Evolutionary conservation across 2,329 filamentous ascomycete species (phyloP).

Genomic region (Exophiala dermatitidis): DNA sequence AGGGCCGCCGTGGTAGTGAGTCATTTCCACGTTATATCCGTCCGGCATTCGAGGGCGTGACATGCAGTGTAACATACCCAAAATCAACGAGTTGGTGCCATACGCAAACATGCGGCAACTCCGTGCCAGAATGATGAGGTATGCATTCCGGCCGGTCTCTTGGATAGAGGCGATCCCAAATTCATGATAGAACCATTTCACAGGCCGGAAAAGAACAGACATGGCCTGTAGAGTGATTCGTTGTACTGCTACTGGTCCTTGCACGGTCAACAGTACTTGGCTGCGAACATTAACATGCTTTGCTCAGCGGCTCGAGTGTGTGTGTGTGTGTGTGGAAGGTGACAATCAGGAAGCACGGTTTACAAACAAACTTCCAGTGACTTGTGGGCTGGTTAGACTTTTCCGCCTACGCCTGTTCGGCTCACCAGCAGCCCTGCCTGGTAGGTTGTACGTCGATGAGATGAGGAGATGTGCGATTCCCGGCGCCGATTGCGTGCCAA

Average conservation of each 20-base stretch:
- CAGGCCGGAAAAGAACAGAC: conserved; percentile 8
- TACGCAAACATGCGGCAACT: conserved; percentile 29
- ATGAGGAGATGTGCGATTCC: too few relatives aligned
- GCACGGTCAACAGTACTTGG: too few relatives aligned
- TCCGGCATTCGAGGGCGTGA: neutral
- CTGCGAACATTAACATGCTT: too few relatives aligned
- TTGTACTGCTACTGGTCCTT: neutral
- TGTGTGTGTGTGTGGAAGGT: too few relatives aligned
- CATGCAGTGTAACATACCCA: conserved; percentile 18
- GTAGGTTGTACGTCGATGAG: too few relatives aligned
- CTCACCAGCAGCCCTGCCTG: too few relatives aligned
- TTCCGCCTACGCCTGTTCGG: too few relatives aligned
- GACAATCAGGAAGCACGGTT: too few relatives aligned
- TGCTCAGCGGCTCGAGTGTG: neutral
- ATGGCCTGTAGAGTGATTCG: neutral
- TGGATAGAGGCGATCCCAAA: conserved; percentile 26
- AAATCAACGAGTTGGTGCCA: conserved; percentile 27
- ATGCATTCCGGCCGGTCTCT: conserved; percentile 25
- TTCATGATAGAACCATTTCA: conserved; percentile 27
- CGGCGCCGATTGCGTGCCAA: too few relatives aligned
- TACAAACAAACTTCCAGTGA: too few relatives aligned
- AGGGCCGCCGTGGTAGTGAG: neutral
- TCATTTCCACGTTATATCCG: neutral
- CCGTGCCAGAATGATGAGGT: conserved; percentile 26
- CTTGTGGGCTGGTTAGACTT: too few relatives aligned